Percentiles rank a stretch among this genome's conserved stretches.
These are phyloP conservation scores for Solanum habrochaites DNA, from an alignment of 257 asterid species.

Conservation along the genomic window DNA sequence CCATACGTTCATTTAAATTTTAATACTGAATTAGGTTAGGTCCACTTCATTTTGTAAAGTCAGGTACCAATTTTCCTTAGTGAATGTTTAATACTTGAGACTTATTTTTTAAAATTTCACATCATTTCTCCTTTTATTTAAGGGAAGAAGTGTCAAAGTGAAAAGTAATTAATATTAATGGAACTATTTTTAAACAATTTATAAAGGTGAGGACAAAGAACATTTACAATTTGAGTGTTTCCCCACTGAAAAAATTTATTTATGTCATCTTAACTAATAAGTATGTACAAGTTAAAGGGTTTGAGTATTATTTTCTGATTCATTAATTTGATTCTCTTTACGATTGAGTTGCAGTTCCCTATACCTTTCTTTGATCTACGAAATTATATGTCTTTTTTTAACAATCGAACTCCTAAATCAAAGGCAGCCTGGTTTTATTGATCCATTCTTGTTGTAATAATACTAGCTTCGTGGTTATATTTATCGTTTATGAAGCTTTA, in stretches of 20 bases:
- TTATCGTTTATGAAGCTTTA: no score
- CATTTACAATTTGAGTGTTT: background rate
- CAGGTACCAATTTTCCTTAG: background rate
- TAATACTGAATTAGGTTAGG: background rate
- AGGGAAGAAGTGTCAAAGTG: background rate
- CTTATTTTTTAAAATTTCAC: background rate
- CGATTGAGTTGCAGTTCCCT: no score
- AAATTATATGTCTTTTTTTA: no score
- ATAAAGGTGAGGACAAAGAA: background rate
- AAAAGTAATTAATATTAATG: background rate
- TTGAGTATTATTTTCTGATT: no score
- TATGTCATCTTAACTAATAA: no score
- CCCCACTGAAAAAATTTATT: background rate
- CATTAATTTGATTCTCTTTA: no score
- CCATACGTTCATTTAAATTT: background rate
- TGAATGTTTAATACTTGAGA: background rate
- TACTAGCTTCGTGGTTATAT: no score
- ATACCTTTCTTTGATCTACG: no score
- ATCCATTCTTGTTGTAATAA: no score
- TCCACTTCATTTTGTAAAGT: background rate
- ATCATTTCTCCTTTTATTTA: background rate
- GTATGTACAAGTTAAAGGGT: no score
- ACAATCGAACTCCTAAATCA: no score
- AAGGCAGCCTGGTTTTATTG: no score
- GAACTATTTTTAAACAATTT: background rate